Evolutionary conservation across 1,284 basidiomycete genomes (phyloP).

Genomic region (Irpex sp.): DNA sequence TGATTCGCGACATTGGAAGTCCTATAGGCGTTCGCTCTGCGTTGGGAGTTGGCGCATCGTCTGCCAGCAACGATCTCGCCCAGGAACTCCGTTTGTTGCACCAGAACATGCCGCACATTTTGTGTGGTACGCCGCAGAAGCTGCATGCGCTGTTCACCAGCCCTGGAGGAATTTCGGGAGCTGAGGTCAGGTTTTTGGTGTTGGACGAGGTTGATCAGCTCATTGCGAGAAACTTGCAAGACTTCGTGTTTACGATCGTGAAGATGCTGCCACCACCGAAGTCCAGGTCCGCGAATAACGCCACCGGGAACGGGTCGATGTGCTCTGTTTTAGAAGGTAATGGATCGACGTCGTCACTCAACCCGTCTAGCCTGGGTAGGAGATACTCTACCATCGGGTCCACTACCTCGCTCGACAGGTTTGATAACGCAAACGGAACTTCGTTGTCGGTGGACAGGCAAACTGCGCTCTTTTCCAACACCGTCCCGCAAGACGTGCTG

Average conservation of each 20-base stretch:
- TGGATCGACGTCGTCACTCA: conserved; percentile 32
- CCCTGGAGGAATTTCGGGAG: conserved; percentile 69
- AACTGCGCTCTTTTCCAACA: conserved; percentile 94
- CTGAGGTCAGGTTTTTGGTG: conserved; percentile 88
- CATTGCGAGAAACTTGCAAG: conserved; percentile 94
- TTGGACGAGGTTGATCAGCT: conserved; percentile 98
- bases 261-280: conserved; percentile 86
- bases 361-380: conserved; percentile 49
- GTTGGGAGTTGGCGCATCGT: conserved; percentile 76
- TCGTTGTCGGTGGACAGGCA: conserved; percentile 72
- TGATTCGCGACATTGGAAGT: conserved; percentile 92
- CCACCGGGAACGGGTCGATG: conserved; percentile 31
- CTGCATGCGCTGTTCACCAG: conserved; percentile 90
- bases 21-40: conserved; percentile 88
- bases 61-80: conserved; percentile 59
- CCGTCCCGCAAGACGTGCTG: conserved; percentile 90
- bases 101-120: conserved; percentile 90
- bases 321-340: conserved; percentile 51
- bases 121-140: conserved; percentile 97
- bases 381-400: conserved; percentile 56
- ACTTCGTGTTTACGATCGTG: conserved; percentile 91
- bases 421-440: conserved; percentile 20
- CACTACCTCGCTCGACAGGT: conserved; percentile 35
- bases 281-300: conserved; percentile 51
- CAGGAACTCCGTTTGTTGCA: conserved; percentile 81